Percentiles rank a stretch among this genome's conserved stretches.
phyloP scores from a whole-genome alignment of 805 yeast genomes.

The Saturnispora bothae region DNA sequence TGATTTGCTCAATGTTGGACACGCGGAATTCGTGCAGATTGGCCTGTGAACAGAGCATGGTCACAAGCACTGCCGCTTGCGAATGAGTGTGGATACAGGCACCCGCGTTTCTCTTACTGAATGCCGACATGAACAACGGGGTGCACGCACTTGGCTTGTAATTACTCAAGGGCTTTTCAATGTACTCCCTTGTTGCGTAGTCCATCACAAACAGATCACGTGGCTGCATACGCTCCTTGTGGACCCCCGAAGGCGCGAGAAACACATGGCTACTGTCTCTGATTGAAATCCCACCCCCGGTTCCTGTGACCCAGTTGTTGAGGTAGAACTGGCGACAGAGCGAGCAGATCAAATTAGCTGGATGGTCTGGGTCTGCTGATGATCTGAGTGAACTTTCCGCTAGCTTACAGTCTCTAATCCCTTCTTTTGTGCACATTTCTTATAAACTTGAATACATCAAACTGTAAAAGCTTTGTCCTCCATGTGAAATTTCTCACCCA shows the following conservation, averaged over 20 bases:
- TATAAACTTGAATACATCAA: background rate
- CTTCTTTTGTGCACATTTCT: too few relatives aligned
- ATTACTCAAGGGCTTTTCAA: slow-evolving; percentile 50
- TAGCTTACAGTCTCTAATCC: too few relatives aligned
- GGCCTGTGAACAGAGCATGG: slow-evolving; percentile 52
- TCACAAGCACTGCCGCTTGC: slow-evolving; percentile 73
- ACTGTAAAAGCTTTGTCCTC: too few relatives aligned
- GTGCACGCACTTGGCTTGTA: slow-evolving; percentile 92
- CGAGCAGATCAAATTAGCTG: slow-evolving; percentile 78
- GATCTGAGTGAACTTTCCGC: slow-evolving; percentile 2
- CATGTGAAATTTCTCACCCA: too few relatives aligned
- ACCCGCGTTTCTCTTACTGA: slow-evolving; percentile 58
- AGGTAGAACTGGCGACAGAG: slow-evolving; percentile 67
- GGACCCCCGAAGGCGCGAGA: slow-evolving; percentile 94
- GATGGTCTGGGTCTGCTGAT: slow-evolving; percentile 35
- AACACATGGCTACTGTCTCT: slow-evolving; percentile 47
- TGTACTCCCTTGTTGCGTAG: slow-evolving; percentile 37
- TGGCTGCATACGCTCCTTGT: slow-evolving; percentile 79
- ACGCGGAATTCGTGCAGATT: slow-evolving; percentile 76
- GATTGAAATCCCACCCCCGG: slow-evolving; percentile 92
- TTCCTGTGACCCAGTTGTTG: slow-evolving; percentile 89
- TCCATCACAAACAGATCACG: slow-evolving; percentile 73
- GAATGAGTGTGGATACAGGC: slow-evolving; percentile 96
- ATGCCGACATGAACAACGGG: slow-evolving; percentile 72
- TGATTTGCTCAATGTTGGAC: slow-evolving; percentile 80